Conservation (phyloP, 345 rosid species). For the Rhodomyrtus tomentosa region DNA sequence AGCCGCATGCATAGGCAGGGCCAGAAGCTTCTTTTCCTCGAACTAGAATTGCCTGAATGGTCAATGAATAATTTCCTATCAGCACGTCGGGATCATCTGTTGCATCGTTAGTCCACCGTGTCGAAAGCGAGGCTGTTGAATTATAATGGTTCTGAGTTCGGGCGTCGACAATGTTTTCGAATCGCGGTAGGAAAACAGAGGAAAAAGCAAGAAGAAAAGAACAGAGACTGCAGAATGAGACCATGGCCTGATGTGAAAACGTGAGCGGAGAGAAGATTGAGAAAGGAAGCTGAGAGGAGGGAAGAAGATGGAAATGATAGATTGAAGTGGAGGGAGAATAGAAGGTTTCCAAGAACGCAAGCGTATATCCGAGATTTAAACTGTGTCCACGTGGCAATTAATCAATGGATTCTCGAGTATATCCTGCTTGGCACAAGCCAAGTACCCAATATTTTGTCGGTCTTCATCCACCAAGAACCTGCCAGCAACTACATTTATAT, state of each 20-base stretch:
- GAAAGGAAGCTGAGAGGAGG: neutral
- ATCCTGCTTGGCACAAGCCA: neutral
- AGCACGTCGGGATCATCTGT: accelerated
- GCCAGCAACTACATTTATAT: neutral
- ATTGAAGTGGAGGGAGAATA: neutral
- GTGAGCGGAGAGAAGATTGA: neutral
- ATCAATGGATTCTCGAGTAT: neutral
- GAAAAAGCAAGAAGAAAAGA: neutral
- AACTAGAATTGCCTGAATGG: neutral
- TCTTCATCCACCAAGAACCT: neutral
- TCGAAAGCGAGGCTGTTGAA: neutral
- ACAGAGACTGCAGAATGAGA: neutral
- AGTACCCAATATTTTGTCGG: no score
- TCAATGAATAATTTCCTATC: neutral
- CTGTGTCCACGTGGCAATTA: neutral
- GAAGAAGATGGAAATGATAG: neutral
- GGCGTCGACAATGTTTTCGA: neutral
- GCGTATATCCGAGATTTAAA: no score
- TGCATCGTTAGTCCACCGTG: neutral
- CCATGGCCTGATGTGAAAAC: neutral
- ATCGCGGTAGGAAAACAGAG: neutral
- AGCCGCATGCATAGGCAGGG: neutral
- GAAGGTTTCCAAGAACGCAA: neutral
- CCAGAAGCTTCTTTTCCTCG: neutral
- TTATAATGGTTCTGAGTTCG: neutral